Conservation (phyloP, 2,329 filamentous ascomycete genomes). For the Cryphonectria carpinicola region DNA sequence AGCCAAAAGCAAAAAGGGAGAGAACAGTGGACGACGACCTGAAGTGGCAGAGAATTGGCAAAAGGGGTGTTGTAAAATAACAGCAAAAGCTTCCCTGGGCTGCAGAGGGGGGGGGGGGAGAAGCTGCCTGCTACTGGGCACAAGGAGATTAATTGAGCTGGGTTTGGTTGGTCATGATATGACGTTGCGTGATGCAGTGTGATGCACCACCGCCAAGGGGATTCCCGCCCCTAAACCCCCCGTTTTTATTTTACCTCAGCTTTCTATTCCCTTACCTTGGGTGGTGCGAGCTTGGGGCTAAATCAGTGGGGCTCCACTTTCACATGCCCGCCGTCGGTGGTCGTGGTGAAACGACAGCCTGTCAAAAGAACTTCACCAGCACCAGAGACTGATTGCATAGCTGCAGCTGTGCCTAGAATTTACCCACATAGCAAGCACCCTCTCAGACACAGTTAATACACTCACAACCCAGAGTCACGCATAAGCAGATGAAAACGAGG, state of each 20-base stretch:
- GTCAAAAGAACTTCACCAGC: background rate
- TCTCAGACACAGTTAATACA: background rate
- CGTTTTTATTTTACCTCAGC: background rate
- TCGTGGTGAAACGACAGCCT: background rate
- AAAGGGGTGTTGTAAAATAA: background rate
- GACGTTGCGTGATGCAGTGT: conserved; percentile 7
- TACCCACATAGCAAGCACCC: background rate
- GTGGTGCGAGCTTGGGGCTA: too few species aligned
- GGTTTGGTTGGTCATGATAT: conserved; percentile 4
- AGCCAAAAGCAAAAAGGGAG: background rate
- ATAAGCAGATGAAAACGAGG: too few species aligned
- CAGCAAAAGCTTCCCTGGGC: background rate
- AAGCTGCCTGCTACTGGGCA: background rate
- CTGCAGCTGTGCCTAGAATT: background rate
- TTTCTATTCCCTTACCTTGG: too few species aligned
- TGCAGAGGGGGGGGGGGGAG: background rate
- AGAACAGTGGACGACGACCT: background rate
- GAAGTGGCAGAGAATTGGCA: background rate
- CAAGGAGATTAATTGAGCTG: background rate
- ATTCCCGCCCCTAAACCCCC: background rate
- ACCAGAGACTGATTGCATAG: background rate
- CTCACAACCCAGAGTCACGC: background rate
- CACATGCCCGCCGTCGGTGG: conserved; percentile 18
- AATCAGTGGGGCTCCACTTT: conserved; percentile 20
- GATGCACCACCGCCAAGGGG: background rate